Evolutionary conservation across 805 yeast species (phyloP), one percentile per base, ranked within the genome.

Genomic region (Jamesozyma rosinii): DNA sequence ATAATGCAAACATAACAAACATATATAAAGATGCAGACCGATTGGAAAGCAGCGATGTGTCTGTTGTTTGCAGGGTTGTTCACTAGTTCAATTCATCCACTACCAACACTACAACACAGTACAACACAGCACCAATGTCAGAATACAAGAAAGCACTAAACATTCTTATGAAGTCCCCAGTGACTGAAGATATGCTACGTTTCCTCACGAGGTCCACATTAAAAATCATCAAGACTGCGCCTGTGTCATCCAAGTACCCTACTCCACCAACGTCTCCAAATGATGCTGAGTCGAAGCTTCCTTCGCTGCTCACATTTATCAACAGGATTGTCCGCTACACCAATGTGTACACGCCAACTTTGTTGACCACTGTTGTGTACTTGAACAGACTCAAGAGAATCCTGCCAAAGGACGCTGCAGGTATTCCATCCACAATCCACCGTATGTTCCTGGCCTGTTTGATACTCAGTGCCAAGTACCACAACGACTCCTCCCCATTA

Each of bases 401-500:
- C 51, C 67, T 83, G 40, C 89, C 89, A 41, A 64, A 67, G 44
- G 81, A 79, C 49, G 84, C 87, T 22, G 79, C 76, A 53, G 90
- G 90, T 18, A 66, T 81, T 49, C 83, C 87, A 36, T 81, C 88
- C 51, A 83, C 90, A 3, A 69, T 83, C 56, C 90, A 83, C 64
- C 68, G 92, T 49, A 81, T 83, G 48, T 76, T 83, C 52, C 69
- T 83, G 41, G 82, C 86, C n/a, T 80, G 87, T 58, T 66, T 83
- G 53, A 81, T 83, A 45, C 68, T 83, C 48, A 75, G 85, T 13
- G 76, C 87, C 36, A 83, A 83, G 59, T 78, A 71, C 64, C 82
- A 80, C 68, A 82, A 83, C 63, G 92, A 83, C 57, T 76, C 82
- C 3, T 77, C 84, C n/a, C 87, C 89, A 47, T 77, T 81, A 57